Base-by-base conservation (phyloP, 2,329 filamentous ascomycete species). In the Phoma sp. region DNA sequence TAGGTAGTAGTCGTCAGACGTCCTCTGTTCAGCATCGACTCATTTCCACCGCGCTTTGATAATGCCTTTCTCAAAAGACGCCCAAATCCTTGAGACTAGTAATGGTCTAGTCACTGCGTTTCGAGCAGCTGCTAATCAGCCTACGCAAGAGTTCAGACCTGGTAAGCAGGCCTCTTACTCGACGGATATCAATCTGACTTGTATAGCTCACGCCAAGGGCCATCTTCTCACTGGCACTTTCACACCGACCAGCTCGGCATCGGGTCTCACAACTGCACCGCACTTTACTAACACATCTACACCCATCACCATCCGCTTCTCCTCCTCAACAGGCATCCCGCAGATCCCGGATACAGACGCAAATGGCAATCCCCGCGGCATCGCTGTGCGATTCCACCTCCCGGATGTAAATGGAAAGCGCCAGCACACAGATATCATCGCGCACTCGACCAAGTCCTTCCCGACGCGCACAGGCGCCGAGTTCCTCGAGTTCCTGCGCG, bases 381-480 rank as follows among this genome's bases (percentile, higher is more conserved):
- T 83, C 40, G 74, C 76, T 17, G 70, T 75, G 4, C 79, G 83
- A 37, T 84, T 84, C 68, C 81, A 81, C 29, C 78, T 78, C 52
- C 79, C 77, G 4, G 65, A 69, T 3, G 51, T 69, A 17, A 74
- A 68, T 66, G 30, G 76, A 69, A 42, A 69, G 65, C 62, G 77
- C 12, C 67, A 75, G 17, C 83, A 86, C 68, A 85, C 83, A 1
- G 83, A 87, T 62, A 81, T 86, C 59, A 73, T 86, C 43, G 69
- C 76, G 0, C 83, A 86, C 68, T 81, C 78, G 1, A 81, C 80
- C 1, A 74, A 78, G 2, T 78, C 75, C 66, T 85, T 86, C 68
- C 83, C 83, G 0, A 77, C 76, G 0, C 74, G 77, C 29, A 84
- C 80, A 0, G 82, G 82, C 12, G 81, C 77, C 12, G 81, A 80